phyloP scores from a whole-genome alignment of 106 monocot genomes.

The Dioscorea alata region DNA sequence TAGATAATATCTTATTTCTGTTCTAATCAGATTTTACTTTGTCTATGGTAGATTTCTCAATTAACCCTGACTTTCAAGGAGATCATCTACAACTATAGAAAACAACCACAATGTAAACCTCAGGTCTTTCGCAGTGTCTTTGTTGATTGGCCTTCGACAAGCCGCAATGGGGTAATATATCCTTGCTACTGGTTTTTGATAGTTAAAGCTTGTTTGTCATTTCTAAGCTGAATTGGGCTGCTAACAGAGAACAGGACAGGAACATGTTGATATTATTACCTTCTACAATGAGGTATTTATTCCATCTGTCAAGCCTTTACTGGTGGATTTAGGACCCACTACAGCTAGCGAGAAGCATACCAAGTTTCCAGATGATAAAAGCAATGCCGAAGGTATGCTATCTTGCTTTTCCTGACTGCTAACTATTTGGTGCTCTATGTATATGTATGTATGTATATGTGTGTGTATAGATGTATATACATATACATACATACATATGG shows the following conservation, averaged over 20 bases:
- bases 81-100: conserved; percentile 89
- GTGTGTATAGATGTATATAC: no score
- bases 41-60: conserved; percentile 63
- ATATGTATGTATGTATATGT: no score
- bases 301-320: conserved; percentile 83
- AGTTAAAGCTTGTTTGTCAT: background rate
- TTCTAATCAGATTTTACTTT: background rate
- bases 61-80: conserved; percentile 83
- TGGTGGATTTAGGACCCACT: conserved; percentile 66
- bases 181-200: conserved; percentile 6
- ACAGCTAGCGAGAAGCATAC: conserved; percentile 24
- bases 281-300: conserved; percentile 96
- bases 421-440: no score
- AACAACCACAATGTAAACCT: conserved; percentile 86
- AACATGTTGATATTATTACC: conserved; percentile 88
- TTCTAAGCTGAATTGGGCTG: conserved; percentile 7
- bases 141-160: conserved; percentile 63
- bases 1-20: background rate
- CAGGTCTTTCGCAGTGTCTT: conserved; percentile 96
- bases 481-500: no score
- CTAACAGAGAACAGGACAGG: conserved; percentile 77
- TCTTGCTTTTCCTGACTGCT: background rate
- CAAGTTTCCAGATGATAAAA: conserved; percentile 44
- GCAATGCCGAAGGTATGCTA: conserved; percentile 42
- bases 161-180: conserved; percentile 56